phyloP scores from a whole-genome alignment of 495 filamentous ascomycete genomes.

The Daldinia loculata region DNA sequence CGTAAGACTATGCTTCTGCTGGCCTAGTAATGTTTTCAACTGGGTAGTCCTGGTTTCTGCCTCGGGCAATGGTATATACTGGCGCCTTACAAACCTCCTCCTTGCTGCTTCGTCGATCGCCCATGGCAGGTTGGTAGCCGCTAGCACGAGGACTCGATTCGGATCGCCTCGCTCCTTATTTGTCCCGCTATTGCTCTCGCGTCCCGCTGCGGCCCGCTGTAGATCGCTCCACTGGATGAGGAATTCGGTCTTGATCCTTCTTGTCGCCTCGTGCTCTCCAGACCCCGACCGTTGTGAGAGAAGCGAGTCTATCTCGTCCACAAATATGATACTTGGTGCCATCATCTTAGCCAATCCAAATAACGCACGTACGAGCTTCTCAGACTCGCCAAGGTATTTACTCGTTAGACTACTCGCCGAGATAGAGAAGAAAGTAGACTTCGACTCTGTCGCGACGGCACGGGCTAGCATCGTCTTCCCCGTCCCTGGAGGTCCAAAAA shows the following conservation, averaged over 20 bases:
- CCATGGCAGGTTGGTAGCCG: slow-evolving; percentile 97
- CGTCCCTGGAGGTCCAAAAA: slow-evolving; percentile 96
- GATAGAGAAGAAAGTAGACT: slow-evolving; percentile 97
- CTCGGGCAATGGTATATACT: slow-evolving; percentile 96
- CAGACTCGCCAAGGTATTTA: slow-evolving; percentile 96
- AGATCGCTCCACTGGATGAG: slow-evolving; percentile 97
- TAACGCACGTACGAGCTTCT: slow-evolving; percentile 93
- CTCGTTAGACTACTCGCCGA: slow-evolving; percentile 92
- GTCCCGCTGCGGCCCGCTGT: slow-evolving; percentile 88
- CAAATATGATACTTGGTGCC: slow-evolving; percentile 96
- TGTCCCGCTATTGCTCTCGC: slow-evolving; percentile 59
- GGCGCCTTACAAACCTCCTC: slow-evolving; percentile 87
- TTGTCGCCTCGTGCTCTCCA: slow-evolving; percentile 90
- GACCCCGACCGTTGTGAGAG: slow-evolving; percentile 83
- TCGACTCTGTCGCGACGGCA: slow-evolving; percentile 93
- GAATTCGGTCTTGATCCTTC: slow-evolving; percentile 97
- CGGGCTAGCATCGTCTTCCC: slow-evolving; percentile 98
- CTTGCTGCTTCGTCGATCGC: slow-evolving; percentile 96
- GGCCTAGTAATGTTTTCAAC: slow-evolving; percentile 76
- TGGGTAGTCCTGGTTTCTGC: slow-evolving; percentile 79
- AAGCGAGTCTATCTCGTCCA: slow-evolving; percentile 97
- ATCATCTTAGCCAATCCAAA: slow-evolving; percentile 90
- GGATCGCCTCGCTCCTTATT: slow-evolving; percentile 78
- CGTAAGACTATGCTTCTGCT: slow-evolving; percentile 85
- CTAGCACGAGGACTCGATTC: slow-evolving; percentile 89